These are phyloP conservation scores for Cajanus cajan DNA, from an alignment of 306 rosid species.

Conservation along the genomic window DNA sequence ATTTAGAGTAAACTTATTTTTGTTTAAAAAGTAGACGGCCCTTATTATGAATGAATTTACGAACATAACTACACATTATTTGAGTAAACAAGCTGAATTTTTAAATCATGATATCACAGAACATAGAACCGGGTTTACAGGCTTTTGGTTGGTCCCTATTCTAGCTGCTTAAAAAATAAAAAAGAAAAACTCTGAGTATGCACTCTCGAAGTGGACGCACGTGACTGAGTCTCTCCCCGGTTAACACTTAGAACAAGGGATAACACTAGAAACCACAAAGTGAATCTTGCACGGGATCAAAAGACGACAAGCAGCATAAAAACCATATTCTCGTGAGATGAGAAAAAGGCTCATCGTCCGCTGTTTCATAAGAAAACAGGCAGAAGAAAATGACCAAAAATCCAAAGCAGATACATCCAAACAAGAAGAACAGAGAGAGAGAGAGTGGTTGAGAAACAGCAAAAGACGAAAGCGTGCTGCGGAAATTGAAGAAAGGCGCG, in stretches of 20 bases:
- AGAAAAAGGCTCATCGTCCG: too few species aligned
- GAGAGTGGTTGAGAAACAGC: neutral
- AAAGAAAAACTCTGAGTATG: neutral
- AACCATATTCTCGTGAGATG: constrained; percentile 11
- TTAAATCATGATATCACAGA: neutral
- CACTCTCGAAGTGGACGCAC: neutral
- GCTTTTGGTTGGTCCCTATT: neutral
- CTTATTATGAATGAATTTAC: neutral
- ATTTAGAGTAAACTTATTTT: neutral
- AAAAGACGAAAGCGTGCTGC: too few species aligned
- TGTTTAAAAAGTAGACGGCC: neutral
- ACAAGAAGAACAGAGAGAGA: neutral
- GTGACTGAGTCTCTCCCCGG: neutral
- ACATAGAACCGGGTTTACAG: neutral
- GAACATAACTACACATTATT: neutral
- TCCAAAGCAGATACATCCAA: constrained; percentile 23
- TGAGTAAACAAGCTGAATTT: neutral
- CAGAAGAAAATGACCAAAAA: constrained; percentile 9
- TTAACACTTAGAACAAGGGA: neutral
- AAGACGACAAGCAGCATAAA: constrained; percentile 20
- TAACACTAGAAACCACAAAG: constrained; percentile 7
- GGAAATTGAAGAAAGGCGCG: neutral
- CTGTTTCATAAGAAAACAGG: neutral
- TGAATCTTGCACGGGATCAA: constrained; percentile 15
- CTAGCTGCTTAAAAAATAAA: neutral